Evolutionary conservation across 2,329 filamentous ascomycete genomes (phyloP), one percentile per base, ranked within the genome.

Genomic region (Microcera coccophila): DNA sequence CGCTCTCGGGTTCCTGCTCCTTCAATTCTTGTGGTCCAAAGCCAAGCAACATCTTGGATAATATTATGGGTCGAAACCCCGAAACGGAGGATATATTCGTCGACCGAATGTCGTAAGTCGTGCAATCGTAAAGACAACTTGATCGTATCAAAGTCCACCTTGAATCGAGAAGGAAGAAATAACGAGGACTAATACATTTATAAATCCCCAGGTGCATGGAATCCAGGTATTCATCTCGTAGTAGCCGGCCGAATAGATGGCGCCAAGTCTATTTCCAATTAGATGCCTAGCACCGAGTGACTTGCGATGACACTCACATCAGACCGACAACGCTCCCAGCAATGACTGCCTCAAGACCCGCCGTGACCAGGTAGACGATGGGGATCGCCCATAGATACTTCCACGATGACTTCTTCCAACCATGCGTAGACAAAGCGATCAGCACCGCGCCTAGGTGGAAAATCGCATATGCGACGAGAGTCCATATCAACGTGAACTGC

Each of bases 211-310:
- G 17, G 90, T 78, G 59, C 93, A 85, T 0, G 90, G 90, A 39
- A 95, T 87, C 90, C 90, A 95, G 0, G 90, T 95, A 35, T 89
- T 91, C 89, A 95, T 93, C 57, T 82, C 76, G 62, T 91, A 95
- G 65, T 85, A 88, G 33, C 89, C 90, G 3, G 85, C 79, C 54
- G 82, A 79, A 61, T 95, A 95, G 26, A 91, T 79, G 8, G 84
- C 87, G 11, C 87, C 88, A 16, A 94, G 70, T 37, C 87, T 90
- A 14, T 9, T 4, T 2, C 9, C 36, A 26, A 44, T 60, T 42
- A 61, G 54, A 26, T 43, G 32, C 3, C 14, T 24, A 32, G 24
- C 16, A 20, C 5, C 7, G 15, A 4, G 10, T 33, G 8, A 39
- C 14, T 11, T 17, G 4, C 7, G 17, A 7, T n/a, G 9, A 3